Conservation (phyloP, 345 rosid genomes). For the Citrus reticulata region DNA sequence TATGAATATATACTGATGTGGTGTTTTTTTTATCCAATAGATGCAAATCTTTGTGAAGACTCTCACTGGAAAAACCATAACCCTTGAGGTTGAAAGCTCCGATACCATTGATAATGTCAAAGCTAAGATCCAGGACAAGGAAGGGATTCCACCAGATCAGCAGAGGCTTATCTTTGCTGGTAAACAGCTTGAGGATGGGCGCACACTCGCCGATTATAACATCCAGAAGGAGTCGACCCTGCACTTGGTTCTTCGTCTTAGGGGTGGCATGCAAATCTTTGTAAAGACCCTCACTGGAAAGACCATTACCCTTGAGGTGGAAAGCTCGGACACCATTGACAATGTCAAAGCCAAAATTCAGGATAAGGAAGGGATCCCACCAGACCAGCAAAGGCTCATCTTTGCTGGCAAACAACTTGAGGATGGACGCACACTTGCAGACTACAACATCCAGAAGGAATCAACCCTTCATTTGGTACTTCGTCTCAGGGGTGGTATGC, state of each 20-base stretch:
- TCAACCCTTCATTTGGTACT: constrained; percentile 30
- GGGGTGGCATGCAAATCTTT: constrained; percentile 27
- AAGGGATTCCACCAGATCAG: constrained; percentile 22
- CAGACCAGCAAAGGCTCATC: constrained; percentile 25
- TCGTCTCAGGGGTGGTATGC: constrained; percentile 29
- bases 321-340: constrained; percentile 19
- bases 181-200: constrained; percentile 18
- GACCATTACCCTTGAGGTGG: constrained; percentile 22
- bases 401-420: constrained; percentile 29
- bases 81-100: constrained; percentile 19
- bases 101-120: constrained; percentile 18
- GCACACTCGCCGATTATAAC: constrained; percentile 6
- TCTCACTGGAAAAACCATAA: constrained; percentile 20
- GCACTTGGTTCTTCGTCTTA: constrained; percentile 20
- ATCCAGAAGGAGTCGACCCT: constrained; percentile 19
- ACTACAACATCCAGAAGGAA: constrained; percentile 30
- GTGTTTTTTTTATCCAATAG: background rate
- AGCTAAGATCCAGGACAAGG: constrained; percentile 19
- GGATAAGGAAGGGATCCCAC: constrained; percentile 25
- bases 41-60: constrained; percentile 25
- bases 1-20: background rate
- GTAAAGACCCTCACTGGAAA: constrained; percentile 27
- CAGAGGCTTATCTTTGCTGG: constrained; percentile 18
- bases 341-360: constrained; percentile 26
- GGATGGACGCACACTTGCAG: constrained; percentile 27